Base-by-base conservation (phyloP, 805 yeast species). In the Suhomyces sp. region DNA sequence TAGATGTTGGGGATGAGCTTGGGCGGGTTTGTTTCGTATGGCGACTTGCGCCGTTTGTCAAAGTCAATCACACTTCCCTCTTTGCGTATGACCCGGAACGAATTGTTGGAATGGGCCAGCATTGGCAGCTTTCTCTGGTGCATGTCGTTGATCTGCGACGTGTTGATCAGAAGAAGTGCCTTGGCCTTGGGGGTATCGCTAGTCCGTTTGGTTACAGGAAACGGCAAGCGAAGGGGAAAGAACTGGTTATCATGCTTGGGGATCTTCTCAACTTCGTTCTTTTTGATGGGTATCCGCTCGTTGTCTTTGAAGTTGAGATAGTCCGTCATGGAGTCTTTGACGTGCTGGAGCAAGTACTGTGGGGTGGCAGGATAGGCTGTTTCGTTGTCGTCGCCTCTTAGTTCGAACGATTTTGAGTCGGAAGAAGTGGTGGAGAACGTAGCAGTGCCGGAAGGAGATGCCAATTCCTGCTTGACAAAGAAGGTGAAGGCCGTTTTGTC, bases 1-100 rank as follows among this genome's bases (percentile, higher is more conserved):
- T 68, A 68, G 17, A 71, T 71, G 51, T 68, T 70, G 10, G 72
- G 69, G 46, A 70, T 67, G 36, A 65, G 54, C 52, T 68, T 48
- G 1, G 85, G 78, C 1, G 78, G 69, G 47, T 71, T 71, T 17
- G 71, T 64, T 17, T 73, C 83, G 61, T 81, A 88, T 1, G 96
- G 96, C 0, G 96, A 86, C 46, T 82, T 83, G 44, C 96, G 71
- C 49, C 90, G 76, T 59, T 87, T 83, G 60, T 90, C 94, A 63
- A 90, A 90, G 66, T 91, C 91, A 55, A 89, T 89, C 61, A 88
- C 96, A 33, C 80, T 74, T 12, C 80, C 82, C n/a, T 80, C 83
- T 23, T 82, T 80, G 31, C 92, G 71, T 7, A 90, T 78, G 0
- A 90, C 85, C 54, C 86, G 77, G 64, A 90, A 89, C 0, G 90